Conservation (phyloP, 2,329 filamentous ascomycete genomes). For the Ceratocystis colombiana region DNA sequence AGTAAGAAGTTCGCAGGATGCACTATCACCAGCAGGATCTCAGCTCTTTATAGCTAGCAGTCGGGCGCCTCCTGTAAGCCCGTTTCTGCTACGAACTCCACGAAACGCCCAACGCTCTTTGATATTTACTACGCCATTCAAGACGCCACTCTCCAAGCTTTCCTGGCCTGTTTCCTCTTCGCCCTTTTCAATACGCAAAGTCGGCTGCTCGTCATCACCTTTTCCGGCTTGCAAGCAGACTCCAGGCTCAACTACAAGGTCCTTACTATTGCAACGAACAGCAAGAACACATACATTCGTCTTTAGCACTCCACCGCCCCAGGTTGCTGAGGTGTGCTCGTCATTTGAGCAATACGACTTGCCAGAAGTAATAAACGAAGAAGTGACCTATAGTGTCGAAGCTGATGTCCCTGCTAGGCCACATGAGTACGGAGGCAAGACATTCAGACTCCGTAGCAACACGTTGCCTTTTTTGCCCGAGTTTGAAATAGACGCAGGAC, state of each 20-base stretch:
- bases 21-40: neutral
- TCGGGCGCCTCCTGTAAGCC: neutral
- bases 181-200: neutral
- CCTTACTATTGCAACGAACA: neutral
- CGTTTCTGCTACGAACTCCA: neutral
- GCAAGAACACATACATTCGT: constrained; percentile 3
- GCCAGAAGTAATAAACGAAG: constrained; percentile 67
- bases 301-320: constrained; percentile 29
- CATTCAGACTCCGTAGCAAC: constrained; percentile 67
- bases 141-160: constrained; percentile 4
- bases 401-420: constrained; percentile 66
- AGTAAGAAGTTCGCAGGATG: neutral
- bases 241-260: neutral
- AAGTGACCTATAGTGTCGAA: constrained; percentile 76
- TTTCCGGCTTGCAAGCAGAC: neutral
- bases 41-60: neutral
- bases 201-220: neutral
- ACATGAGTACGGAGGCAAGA: constrained; percentile 77
- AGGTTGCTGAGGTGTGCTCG: constrained; percentile 20
- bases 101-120: neutral
- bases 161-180: constrained; percentile 14
- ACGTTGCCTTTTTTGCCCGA: constrained; percentile 69
- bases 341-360: constrained; percentile 32
- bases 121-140: constrained; percentile 3
- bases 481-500: constrained; percentile 54